These are phyloP conservation scores for Ogataea nitratoaversa DNA, from an alignment of 805 yeast genomes.

Conservation along the genomic window DNA sequence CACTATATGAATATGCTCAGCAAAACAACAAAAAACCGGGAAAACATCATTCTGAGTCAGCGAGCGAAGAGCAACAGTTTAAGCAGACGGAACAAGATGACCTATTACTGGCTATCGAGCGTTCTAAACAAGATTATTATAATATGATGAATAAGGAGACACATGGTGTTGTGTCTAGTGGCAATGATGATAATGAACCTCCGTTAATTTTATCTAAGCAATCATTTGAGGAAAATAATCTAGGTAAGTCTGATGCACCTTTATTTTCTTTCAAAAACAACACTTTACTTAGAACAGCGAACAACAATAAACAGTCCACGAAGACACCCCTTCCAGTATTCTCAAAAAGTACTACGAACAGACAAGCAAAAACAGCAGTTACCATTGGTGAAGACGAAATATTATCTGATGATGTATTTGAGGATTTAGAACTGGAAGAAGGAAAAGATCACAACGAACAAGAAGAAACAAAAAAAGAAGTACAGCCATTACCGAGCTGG, in stretches of 20 bases:
- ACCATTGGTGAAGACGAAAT: neutral
- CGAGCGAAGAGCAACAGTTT: conserved; percentile 12
- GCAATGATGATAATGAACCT: conserved; percentile 10
- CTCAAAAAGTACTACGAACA: neutral
- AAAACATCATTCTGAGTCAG: conserved; percentile 6
- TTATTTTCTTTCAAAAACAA: conserved; percentile 11
- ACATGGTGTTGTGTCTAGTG: conserved; percentile 3
- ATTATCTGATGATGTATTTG: neutral
- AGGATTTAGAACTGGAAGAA: neutral
- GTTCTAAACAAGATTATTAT: conserved; percentile 40
- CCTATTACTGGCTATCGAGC: conserved; percentile 43
- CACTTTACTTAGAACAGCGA: conserved; percentile 7
- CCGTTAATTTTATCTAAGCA: conserved; percentile 21
- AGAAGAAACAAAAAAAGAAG: neutral
- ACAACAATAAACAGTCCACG: neutral
- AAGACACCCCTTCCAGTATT: too few relatives aligned
- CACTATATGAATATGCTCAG: conserved; percentile 30
- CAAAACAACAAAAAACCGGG: conserved; percentile 18
- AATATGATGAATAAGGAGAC: conserved; percentile 28
- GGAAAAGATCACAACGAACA: neutral
- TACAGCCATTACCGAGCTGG: conserved; percentile 21
- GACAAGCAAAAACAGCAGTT: neutral
- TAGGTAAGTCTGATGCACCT: conserved; percentile 9
- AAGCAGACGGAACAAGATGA: conserved; percentile 23
- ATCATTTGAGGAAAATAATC: conserved; percentile 12